Conservation (phyloP, 352 stramenopile species). For the Thalassiosira gravida region DNA sequence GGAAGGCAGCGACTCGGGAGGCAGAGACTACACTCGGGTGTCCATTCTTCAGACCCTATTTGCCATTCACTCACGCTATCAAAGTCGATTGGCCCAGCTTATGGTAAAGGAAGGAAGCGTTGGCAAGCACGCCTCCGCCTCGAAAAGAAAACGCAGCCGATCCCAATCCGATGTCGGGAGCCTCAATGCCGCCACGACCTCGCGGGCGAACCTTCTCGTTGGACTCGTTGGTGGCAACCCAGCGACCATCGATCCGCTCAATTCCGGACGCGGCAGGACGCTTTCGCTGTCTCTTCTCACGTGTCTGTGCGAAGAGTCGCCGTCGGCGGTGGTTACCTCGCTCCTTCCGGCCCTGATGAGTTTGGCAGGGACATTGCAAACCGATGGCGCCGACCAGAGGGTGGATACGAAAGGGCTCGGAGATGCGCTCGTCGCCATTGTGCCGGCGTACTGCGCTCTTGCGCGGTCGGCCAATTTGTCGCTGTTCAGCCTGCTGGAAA, state of each 20-base stretch:
- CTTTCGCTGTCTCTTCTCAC: conserved; percentile 68
- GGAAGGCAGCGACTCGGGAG: conserved; percentile 48
- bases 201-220: conserved; percentile 59
- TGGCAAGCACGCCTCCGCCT: conserved; percentile 20
- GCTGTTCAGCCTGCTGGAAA: conserved; percentile 58
- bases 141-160: conserved; percentile 42
- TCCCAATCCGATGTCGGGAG: conserved; percentile 60
- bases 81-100: conserved; percentile 32
- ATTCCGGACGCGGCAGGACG: conserved; percentile 54
- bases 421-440: conserved; percentile 63
- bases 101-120: conserved; percentile 21
- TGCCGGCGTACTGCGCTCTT: conserved; percentile 69
- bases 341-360: conserved; percentile 66
- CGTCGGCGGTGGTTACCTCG: conserved; percentile 60
- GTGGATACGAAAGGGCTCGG: conserved; percentile 43
- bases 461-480: conserved; percentile 56
- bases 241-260: conserved; percentile 37
- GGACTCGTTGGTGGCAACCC: conserved; percentile 48
- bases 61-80: conserved; percentile 48
- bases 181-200: conserved; percentile 36
- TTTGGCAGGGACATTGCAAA: conserved; percentile 40
- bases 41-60: conserved; percentile 56
- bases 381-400: conserved; percentile 11
- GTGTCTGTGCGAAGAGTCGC: conserved; percentile 64
- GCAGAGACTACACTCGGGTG: conserved; percentile 61